Percentiles rank a stretch among this genome's conserved stretches.
These are phyloP conservation scores for Sextonia rubra DNA, from an alignment of 164 flowering plant species.

Conservation along the genomic window DNA sequence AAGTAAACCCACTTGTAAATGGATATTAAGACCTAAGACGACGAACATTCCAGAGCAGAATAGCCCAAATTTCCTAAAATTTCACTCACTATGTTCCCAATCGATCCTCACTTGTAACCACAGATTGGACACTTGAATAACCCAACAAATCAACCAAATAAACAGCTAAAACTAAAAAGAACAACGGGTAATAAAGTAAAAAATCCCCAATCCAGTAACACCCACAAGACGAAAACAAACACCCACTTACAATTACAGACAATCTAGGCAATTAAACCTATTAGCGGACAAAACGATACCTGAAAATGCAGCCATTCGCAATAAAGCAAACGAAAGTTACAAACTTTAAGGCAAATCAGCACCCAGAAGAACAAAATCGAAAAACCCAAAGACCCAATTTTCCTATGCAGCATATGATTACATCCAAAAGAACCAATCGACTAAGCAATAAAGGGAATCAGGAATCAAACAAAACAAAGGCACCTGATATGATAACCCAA, in stretches of 20 bases:
- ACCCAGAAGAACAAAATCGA: neutral
- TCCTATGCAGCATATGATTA: neutral
- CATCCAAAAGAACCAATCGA: neutral
- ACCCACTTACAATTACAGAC: no score
- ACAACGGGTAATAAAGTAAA: neutral
- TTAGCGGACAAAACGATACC: neutral
- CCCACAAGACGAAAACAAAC: neutral
- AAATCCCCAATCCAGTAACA: neutral
- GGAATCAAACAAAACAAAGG: neutral
- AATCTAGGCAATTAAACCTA: no score
- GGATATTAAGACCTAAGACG: no score
- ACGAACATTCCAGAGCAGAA: no score
- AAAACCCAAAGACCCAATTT: conserved; percentile 5
- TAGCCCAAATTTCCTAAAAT: no score
- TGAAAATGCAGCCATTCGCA: neutral
- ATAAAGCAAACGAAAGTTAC: neutral
- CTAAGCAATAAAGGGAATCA: neutral
- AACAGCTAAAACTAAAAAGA: neutral
- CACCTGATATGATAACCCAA: conserved; percentile 81
- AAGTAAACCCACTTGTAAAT: no score
- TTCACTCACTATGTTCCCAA: no score
- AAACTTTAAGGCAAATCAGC: neutral
- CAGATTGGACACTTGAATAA: no score
- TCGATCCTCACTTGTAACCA: no score
- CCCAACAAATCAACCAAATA: no score